These are phyloP conservation scores for Trametes pubescens DNA, from an alignment of 1,284 basidiomycete genomes.

Conservation along the genomic window DNA sequence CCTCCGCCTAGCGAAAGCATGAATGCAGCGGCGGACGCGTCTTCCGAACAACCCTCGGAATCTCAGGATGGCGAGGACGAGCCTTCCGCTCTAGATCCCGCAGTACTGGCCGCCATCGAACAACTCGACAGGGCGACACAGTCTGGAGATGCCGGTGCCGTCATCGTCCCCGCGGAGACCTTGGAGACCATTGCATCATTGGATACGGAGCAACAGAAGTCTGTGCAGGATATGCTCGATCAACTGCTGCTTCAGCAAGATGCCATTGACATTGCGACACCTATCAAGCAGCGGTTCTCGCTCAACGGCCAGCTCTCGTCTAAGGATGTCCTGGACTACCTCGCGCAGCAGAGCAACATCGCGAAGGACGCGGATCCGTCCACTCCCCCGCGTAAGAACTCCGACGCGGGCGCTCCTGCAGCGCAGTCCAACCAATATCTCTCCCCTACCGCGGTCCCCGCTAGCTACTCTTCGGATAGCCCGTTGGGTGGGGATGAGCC, in stretches of 20 bases:
- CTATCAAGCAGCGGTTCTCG: slow-evolving; percentile 32
- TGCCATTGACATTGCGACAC: slow-evolving; percentile 30
- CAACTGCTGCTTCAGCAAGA: slow-evolving; percentile 30
- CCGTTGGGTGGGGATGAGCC: slow-evolving; percentile 22
- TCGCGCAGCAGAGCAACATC: slow-evolving; percentile 26
- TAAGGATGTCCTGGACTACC: slow-evolving; percentile 24
- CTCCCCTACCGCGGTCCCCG: slow-evolving; percentile 6
- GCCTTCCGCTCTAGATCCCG: slow-evolving; percentile 15
- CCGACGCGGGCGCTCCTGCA: background rate
- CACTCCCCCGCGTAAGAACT: slow-evolving; percentile 16
- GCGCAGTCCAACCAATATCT: slow-evolving; percentile 24
- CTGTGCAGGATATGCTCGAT: slow-evolving; percentile 31
- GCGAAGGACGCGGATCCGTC: slow-evolving; percentile 18
- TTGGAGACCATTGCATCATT: slow-evolving; percentile 17
- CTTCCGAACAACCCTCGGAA: slow-evolving; percentile 1
- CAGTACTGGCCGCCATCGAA: slow-evolving; percentile 26
- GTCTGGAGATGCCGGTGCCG: slow-evolving; percentile 26
- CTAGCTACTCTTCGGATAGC: slow-evolving; percentile 17
- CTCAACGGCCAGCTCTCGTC: slow-evolving; percentile 28
- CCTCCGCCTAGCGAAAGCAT: background rate
- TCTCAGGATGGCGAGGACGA: background rate
- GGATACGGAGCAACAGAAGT: slow-evolving; percentile 23
- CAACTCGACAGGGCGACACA: slow-evolving; percentile 30
- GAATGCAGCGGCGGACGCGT: background rate
- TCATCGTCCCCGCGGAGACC: slow-evolving; percentile 22